Base-by-base conservation (phyloP, 495 filamentous ascomycete species). In the Daldinia concentrica region DNA sequence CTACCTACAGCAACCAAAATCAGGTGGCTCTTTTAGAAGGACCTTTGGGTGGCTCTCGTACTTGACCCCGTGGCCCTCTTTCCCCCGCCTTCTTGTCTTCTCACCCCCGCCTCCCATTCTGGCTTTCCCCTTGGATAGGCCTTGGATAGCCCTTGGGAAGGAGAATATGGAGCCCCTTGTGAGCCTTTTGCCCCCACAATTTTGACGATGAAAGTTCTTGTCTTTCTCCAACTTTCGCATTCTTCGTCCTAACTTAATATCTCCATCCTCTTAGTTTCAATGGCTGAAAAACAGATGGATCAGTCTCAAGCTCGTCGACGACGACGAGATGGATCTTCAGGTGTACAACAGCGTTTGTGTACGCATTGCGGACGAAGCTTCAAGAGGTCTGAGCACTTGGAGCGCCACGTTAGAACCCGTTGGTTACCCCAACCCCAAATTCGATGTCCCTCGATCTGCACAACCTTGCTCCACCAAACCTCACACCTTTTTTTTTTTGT, bases 371-470 rank as follows among this genome's bases (percentile, higher is more conserved):
- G 76, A 72, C 62, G 76, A 71, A 76, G 69, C 74, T 78, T 78
- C 74, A 78, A 78, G 67, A 65, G 76, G 48, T 78, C 76, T 61
- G 84, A 86, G 62, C 84, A 86, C 76, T 77, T 86, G 56, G 83
- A 86, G 78, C 83, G 84, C 70, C 84, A 86, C 77, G 82, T 86
- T 60, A 82, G 84, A 70, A 86, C 84, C 62, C 84, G 84, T 86
- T 81, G 77, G 78, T 76, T 72, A 69, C 64, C 70, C 74, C 69
- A 69, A 68, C 70, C 73, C 69, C 77, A 62, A 54, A 41, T 51
- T 63, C 14, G 12, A 41, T 14, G 43, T 55, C 48, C 17, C 54
- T 65, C 56, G 60, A 71, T 68, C 68, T 74, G 72, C 72, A 66
- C 72, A 30, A 71, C 71, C 65, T 55, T 73, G 58, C 62, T 62